Conservation (phyloP, 2,329 filamentous ascomycete genomes). For the Fusarium sp. region DNA sequence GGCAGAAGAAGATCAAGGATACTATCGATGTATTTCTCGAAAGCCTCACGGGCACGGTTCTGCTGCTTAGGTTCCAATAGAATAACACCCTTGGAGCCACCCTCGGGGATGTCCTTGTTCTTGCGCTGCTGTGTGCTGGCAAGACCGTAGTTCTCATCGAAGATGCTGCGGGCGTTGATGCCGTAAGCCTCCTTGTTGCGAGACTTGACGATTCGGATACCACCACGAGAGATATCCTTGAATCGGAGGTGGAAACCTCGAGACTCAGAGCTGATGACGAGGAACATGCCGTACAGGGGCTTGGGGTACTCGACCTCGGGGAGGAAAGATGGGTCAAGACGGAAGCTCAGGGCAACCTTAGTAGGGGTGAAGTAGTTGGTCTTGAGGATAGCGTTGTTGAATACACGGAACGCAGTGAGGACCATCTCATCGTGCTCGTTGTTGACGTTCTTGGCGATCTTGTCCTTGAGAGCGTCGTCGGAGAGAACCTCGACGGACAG, state of each 20-base stretch:
- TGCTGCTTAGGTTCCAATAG: slow-evolving; percentile 93
- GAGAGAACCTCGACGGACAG: slow-evolving; percentile 75
- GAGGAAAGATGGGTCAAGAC: slow-evolving; percentile 87
- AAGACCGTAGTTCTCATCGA: slow-evolving; percentile 98
- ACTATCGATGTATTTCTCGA: slow-evolving; percentile 99
- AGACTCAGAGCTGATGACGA: slow-evolving; percentile 96
- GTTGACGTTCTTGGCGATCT: slow-evolving; percentile 80
- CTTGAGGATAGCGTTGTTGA: slow-evolving; percentile 93
- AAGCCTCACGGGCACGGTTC: slow-evolving; percentile 89
- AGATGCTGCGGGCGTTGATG: slow-evolving; percentile 95
- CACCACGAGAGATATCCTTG: slow-evolving; percentile 94
- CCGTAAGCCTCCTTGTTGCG: slow-evolving; percentile 94
- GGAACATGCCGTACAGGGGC: slow-evolving; percentile 96
- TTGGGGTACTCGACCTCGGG: slow-evolving; percentile 93
- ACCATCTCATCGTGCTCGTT: slow-evolving; percentile 99
- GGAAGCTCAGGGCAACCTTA: slow-evolving; percentile 97
- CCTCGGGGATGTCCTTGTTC: slow-evolving; percentile 99
- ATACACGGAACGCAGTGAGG: slow-evolving; percentile 94
- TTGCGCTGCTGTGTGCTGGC: slow-evolving; percentile 99
- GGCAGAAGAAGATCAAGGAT: slow-evolving; percentile 94
- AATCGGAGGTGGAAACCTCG: slow-evolving; percentile 97
- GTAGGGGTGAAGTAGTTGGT: slow-evolving; percentile 98
- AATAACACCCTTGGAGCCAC: slow-evolving; percentile 97
- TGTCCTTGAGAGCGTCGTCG: slow-evolving; percentile 75
- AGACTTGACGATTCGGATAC: slow-evolving; percentile 98